Conservation (phyloP, 139 green algal species). For the Volvox africanus region DNA sequence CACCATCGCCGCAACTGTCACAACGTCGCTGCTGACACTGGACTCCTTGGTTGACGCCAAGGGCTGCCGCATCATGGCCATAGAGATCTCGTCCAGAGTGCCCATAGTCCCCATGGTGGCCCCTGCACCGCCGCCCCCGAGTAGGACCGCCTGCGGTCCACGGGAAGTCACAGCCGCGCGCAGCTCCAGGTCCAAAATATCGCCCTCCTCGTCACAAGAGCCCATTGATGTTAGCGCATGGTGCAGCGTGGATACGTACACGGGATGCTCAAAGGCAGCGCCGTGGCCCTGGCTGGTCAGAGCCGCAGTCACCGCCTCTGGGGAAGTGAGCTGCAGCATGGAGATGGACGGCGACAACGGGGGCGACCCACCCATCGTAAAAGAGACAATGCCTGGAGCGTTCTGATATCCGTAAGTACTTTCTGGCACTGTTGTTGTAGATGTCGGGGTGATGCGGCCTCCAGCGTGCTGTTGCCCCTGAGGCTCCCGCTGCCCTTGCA, state of each 20-base stretch:
- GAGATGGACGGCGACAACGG: slow-evolving; percentile 25
- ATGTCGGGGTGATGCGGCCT: not conserved
- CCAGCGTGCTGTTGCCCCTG: not conserved
- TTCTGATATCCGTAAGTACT: not conserved
- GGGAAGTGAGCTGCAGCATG: slow-evolving; percentile 37
- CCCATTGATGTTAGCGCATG: slow-evolving; percentile 20
- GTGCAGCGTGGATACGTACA: slow-evolving; percentile 40
- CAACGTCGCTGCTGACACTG: not conserved
- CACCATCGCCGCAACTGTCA: not conserved
- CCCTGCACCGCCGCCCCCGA: not conserved
- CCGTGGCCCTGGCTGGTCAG: slow-evolving; percentile 41
- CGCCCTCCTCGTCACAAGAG: slow-evolving; percentile 38
- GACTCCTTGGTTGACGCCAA: not conserved
- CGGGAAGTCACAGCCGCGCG: not conserved
- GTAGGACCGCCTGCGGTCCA: not conserved
- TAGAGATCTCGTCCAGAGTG: slow-evolving; percentile 6
- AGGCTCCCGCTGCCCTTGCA: not conserved
- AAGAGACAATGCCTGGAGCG: slow-evolving; percentile 1
- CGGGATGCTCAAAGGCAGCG: slow-evolving; percentile 24
- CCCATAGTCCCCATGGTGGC: slow-evolving; percentile 9
- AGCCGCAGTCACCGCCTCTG: slow-evolving; percentile 38
- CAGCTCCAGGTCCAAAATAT: slow-evolving; percentile 35
- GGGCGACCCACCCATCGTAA: slow-evolving; percentile 24
- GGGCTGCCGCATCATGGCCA: not conserved
- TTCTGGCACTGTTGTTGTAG: not conserved